A percentile compares a stretch with the other conserved stretches of the same genome.
Evolutionary conservation across 73 alveolate genomes (phyloP).

Genomic region (Paramecium bursaria): DNA sequence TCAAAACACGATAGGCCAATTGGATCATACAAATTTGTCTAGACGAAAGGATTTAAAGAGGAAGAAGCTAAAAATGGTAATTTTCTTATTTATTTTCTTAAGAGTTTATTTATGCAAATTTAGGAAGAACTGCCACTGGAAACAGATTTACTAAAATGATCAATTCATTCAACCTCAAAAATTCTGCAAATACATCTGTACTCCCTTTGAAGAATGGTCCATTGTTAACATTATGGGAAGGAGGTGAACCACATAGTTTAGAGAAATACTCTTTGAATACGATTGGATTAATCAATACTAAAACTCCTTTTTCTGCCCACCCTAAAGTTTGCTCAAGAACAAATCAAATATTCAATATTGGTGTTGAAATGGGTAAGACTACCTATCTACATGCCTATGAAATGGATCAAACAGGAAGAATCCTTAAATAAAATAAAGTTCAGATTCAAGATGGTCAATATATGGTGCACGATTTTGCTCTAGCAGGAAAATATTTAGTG

Average conservation of each 20-base stretch:
- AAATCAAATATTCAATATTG: slow-evolving; percentile 22
- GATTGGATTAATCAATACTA: slow-evolving; percentile 3
- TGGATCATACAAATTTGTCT: slow-evolving; percentile 13
- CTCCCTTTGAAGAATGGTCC: slow-evolving; percentile 33
- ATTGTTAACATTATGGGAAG: slow-evolving; percentile 55
- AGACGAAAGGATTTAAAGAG: neutral
- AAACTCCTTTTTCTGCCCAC: slow-evolving; percentile 39
- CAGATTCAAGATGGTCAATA: slow-evolving; percentile 13
- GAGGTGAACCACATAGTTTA: slow-evolving; percentile 22
- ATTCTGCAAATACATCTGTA: slow-evolving; percentile 54
- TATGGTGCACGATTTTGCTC: slow-evolving; percentile 51
- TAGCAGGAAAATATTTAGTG: slow-evolving; percentile 45
- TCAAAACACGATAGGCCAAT: too few species aligned
- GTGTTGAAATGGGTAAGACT: slow-evolving; percentile 21
- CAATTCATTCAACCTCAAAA: slow-evolving; percentile 8
- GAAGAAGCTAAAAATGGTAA: slow-evolving; percentile 38
- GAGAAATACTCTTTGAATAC: neutral
- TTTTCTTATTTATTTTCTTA: neutral
- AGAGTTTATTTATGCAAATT: slow-evolving; percentile 36
- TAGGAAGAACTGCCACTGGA: slow-evolving; percentile 54
- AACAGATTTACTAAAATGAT: slow-evolving; percentile 16
- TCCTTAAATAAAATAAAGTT: slow-evolving; percentile 5
- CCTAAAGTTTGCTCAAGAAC: slow-evolving; percentile 36
- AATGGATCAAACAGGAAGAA: slow-evolving; percentile 43
- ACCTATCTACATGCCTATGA: slow-evolving; percentile 20